Evolutionary conservation across 345 rosid species (phyloP).

Genomic region (Euphorbia lathyris): DNA sequence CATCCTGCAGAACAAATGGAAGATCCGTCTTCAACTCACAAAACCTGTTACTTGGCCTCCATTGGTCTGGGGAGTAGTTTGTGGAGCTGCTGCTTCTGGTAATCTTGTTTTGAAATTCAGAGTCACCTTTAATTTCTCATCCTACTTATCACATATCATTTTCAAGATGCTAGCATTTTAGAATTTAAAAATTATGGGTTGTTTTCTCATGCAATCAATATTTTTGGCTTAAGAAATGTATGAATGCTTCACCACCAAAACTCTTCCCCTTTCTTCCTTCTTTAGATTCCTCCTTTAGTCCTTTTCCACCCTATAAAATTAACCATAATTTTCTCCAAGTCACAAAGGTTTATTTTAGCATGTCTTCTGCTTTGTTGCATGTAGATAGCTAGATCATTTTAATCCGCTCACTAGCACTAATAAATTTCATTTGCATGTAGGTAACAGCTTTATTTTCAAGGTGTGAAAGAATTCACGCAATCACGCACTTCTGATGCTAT

Average conservation of each 20-base stretch:
- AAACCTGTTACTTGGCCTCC: conserved; percentile 99
- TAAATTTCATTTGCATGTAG: background rate
- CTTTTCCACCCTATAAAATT: background rate
- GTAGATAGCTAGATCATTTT: background rate
- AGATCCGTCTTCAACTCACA: conserved; percentile 93
- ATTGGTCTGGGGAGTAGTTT: conserved; percentile 87
- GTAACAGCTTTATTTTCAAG: background rate
- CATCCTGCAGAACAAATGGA: conserved; percentile 83
- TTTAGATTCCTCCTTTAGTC: background rate
- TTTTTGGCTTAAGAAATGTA: background rate
- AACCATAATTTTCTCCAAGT: background rate
- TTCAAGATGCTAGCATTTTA: background rate
- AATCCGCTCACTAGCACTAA: background rate
- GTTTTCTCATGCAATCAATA: background rate
- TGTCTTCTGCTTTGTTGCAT: background rate
- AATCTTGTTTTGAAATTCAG: conserved; percentile 9
- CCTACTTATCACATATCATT: background rate
- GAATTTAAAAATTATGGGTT: background rate
- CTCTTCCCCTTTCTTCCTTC: background rate
- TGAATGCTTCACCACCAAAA: background rate
- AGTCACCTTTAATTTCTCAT: background rate
- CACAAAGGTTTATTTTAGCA: background rate
- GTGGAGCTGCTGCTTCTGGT: conserved; percentile 99
- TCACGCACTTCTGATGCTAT: background rate
- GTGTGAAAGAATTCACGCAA: background rate